phyloP scores from a whole-genome alignment of 192 early-diverging fungal genomes.

The Neocallimastix lanati region DNA sequence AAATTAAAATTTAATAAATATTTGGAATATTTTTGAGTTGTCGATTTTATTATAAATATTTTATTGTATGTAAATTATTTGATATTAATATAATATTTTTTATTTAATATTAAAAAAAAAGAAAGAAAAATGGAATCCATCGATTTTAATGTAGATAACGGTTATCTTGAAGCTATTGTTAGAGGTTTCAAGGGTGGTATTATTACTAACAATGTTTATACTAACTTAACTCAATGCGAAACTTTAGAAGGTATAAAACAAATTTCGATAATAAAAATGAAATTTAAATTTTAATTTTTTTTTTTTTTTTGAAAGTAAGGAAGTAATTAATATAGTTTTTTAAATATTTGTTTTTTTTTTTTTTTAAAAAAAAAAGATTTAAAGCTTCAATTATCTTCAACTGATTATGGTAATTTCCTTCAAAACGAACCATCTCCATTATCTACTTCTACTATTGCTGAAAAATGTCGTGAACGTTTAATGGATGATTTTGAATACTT shows the following conservation, averaged over 20 bases:
- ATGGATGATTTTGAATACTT: conserved; percentile 89
- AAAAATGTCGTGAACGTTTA: conserved; percentile 71
- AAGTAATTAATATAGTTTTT: too few relatives aligned
- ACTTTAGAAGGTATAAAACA: conserved; percentile 84
- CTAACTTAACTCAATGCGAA: conserved; percentile 94
- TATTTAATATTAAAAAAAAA: too few relatives aligned
- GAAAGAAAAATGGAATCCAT: neutral
- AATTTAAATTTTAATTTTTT: too few relatives aligned
- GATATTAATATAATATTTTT: too few relatives aligned
- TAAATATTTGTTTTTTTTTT: too few relatives aligned
- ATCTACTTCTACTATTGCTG: conserved; percentile 76
- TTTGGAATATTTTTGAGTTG: too few relatives aligned
- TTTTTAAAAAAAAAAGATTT: too few relatives aligned
- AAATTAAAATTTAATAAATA: too few relatives aligned
- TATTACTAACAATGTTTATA: conserved; percentile 59
- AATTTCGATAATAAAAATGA: too few relatives aligned
- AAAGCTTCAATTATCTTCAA: conserved; percentile 80
- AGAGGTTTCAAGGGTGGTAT: conserved; percentile 85
- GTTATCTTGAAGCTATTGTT: conserved; percentile 85
- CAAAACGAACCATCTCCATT: conserved; percentile 93
- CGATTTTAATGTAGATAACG: conserved; percentile 71
- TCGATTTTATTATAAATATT: too few relatives aligned
- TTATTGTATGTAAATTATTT: too few relatives aligned
- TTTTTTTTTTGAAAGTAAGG: too few relatives aligned
- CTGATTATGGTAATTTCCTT: conserved; percentile 85